phyloP scores from a whole-genome alignment of 495 filamentous ascomycete species.

The Jackrogersella minutella region DNA sequence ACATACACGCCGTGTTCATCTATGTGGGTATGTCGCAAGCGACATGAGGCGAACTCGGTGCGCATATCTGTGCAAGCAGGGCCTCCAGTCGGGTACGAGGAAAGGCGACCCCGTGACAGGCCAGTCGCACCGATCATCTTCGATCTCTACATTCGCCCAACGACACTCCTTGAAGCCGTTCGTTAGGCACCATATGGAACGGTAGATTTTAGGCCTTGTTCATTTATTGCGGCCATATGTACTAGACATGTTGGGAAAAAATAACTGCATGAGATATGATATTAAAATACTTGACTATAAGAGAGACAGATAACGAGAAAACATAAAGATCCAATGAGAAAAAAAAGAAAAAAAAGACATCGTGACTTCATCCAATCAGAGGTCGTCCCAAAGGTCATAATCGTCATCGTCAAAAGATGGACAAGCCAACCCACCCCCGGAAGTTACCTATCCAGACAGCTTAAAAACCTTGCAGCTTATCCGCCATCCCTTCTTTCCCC shows the following conservation, averaged over 20 bases:
- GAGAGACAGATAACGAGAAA: not conserved
- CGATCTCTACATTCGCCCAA: not conserved
- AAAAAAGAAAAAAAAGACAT: conserved; percentile 18
- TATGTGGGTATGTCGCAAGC: not conserved
- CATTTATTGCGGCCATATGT: too few relatives aligned
- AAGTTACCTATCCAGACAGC: conserved; percentile 6
- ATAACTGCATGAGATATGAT: too few relatives aligned
- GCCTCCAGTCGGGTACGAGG: not conserved
- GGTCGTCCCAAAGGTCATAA: conserved; percentile 24
- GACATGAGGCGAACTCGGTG: not conserved
- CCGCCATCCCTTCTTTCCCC: not conserved
- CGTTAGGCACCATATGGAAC: conserved; percentile 3
- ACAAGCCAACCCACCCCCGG: not conserved
- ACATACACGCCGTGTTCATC: not conserved
- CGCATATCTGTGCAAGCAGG: not conserved
- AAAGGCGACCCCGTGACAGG: not conserved
- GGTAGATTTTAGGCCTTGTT: too few relatives aligned
- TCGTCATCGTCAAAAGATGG: conserved; percentile 29
- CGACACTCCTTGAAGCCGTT: not conserved
- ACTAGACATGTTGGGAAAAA: too few relatives aligned
- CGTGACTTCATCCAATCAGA: conserved; percentile 35
- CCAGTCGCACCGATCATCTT: not conserved
- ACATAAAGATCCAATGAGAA: conserved; percentile 5
- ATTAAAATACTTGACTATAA: not conserved
- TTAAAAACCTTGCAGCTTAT: too few relatives aligned